phyloP scores from a whole-genome alignment of 495 filamentous ascomycete species.

The Sabuloglossum arenarium region DNA sequence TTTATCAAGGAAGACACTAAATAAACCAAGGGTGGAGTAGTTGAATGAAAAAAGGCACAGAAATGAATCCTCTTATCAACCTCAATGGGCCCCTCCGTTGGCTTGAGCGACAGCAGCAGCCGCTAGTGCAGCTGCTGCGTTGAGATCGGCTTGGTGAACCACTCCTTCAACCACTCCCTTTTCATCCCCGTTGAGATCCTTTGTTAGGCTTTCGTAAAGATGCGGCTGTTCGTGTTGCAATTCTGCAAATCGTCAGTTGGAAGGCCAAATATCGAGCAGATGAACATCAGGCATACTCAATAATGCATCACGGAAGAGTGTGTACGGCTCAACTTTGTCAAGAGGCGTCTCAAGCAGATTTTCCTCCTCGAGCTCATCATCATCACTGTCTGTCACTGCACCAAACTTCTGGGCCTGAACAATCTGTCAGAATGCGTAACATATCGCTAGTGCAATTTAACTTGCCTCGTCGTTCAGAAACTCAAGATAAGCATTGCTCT shows the following conservation, averaged over 20 bases:
- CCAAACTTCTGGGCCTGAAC: conserved; percentile 62
- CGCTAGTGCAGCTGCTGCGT: conserved; percentile 19
- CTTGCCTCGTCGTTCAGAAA: conserved; percentile 79
- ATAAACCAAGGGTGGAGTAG: background rate
- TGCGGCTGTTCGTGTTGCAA: conserved; percentile 81
- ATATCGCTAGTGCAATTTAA: background rate
- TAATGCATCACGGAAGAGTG: conserved; percentile 59
- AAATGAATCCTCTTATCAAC: background rate
- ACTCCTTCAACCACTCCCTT: conserved; percentile 62
- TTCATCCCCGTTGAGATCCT: conserved; percentile 59
- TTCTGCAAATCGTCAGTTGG: conserved; percentile 23
- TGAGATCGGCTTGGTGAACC: conserved; percentile 56
- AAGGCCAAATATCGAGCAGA: conserved; percentile 9
- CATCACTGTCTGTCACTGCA: conserved; percentile 42
- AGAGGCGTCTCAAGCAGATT: conserved; percentile 79
- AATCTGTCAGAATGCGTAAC: conserved; percentile 12
- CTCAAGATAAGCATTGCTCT: conserved; percentile 84
- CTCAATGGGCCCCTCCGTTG: conserved; percentile 7
- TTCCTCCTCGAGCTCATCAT: conserved; percentile 83
- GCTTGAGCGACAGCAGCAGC: conserved; percentile 9
- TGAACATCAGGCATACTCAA: conserved; percentile 37
- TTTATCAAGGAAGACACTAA: background rate
- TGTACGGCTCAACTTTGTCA: conserved; percentile 87
- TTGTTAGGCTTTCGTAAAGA: conserved; percentile 63
- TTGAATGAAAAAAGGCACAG: background rate